These are phyloP conservation scores for Lophiotrema nucula DNA, from an alignment of 495 filamentous ascomycete species.

Conservation along the genomic window DNA sequence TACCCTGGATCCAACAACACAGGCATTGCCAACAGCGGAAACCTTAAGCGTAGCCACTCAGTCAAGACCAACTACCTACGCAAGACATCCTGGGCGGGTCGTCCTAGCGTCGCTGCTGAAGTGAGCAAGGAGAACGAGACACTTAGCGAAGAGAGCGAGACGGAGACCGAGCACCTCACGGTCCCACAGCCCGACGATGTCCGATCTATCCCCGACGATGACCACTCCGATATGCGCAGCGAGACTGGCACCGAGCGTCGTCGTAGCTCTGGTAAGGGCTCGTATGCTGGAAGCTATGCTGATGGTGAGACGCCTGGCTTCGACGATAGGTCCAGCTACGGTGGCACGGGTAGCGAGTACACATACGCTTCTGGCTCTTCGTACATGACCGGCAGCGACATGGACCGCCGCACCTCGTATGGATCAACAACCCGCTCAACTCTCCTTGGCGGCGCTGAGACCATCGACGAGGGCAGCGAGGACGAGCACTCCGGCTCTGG, in stretches of 20 bases:
- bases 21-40: conserved; percentile 35
- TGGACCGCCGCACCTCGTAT: conserved; percentile 52
- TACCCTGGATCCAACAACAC: conserved; percentile 54
- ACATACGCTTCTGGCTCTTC: conserved; percentile 51
- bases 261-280: conserved; percentile 30
- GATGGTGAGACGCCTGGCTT: conserved; percentile 44
- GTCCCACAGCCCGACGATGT: not conserved
- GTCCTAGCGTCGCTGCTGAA: conserved; percentile 38
- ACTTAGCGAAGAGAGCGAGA: conserved; percentile 45
- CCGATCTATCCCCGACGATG: conserved; percentile 43
- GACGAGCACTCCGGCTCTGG: conserved; percentile 2
- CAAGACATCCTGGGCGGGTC: conserved; percentile 71
- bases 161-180: conserved; percentile 25
- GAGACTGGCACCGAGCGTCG: conserved; percentile 55
- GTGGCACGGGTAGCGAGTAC: conserved; percentile 48
- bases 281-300: conserved; percentile 33
- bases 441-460: conserved; percentile 33
- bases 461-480: conserved; percentile 36
- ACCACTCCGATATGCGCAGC: conserved; percentile 51
- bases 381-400: conserved; percentile 48
- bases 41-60: conserved; percentile 62
- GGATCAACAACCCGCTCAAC: conserved; percentile 46
- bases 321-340: conserved; percentile 57
- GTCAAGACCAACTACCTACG: conserved; percentile 63
- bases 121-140: conserved; percentile 62